phyloP scores from a whole-genome alignment of 768 basidiomycete species.

The Trametes cubensis region DNA sequence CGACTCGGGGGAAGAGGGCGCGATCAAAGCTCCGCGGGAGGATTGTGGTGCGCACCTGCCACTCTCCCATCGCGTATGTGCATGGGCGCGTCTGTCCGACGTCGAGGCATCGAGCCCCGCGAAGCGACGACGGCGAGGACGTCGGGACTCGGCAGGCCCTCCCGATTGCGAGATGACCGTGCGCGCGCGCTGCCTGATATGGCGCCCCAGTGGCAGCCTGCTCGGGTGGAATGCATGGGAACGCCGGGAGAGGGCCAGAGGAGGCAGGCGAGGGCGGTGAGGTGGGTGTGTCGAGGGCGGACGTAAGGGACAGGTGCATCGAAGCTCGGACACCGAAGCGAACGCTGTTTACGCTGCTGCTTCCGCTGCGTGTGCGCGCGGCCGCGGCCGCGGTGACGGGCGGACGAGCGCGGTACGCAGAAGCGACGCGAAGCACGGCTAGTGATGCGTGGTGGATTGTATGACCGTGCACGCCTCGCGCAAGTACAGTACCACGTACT shows the following conservation, averaged over 20 bases:
- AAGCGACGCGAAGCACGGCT: background rate
- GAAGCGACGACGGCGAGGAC: background rate
- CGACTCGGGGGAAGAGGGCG: background rate
- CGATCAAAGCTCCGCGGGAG: background rate
- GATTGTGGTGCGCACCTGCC: background rate
- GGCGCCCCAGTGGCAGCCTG: background rate
- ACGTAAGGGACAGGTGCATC: conserved; percentile 38
- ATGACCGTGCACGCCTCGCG: background rate
- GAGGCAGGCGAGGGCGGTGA: conserved; percentile 33
- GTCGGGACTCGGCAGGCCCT: background rate
- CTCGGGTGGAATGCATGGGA: conserved; percentile 12
- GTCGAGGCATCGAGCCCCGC: background rate
- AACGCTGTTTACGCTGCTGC: background rate
- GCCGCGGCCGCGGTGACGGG: background rate
- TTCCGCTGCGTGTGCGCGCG: conserved; percentile 23
- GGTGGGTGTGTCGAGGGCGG: conserved; percentile 14
- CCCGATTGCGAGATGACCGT: background rate
- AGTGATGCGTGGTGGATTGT: background rate
- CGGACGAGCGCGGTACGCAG: background rate
- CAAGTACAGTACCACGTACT: no score
- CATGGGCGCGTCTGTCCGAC: background rate
- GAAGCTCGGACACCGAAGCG: conserved; percentile 29
- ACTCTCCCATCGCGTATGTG: background rate
- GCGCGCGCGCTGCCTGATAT: background rate
- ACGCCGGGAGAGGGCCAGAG: conserved; percentile 21